Base-by-base conservation (phyloP, 768 basidiomycete species). In the Tricholoma matsutake region DNA sequence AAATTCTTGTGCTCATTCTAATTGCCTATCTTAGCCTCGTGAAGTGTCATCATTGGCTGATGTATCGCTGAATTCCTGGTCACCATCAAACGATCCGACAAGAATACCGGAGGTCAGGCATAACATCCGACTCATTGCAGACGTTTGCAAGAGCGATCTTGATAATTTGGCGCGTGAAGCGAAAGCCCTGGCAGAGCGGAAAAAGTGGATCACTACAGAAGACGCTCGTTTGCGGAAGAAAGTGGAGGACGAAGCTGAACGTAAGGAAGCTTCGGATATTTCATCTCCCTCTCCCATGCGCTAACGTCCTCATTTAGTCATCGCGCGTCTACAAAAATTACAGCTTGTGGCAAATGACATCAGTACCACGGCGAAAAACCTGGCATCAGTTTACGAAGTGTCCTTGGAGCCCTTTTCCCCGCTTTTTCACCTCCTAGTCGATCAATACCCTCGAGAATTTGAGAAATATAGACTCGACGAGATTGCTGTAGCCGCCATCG, bases 51-150 rank as follows among this genome's bases (percentile, higher is more conserved):
- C 94, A 1, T 71, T 98, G 53, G 86, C 94, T 11, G 88, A 94
- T 43, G 76, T 95, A 32, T 85, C 87, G 18, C 72, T 82, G 65
- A 89, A 82, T 61, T 85, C 85, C 2, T 97, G 95, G 94, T 88
- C 91, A 9, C 93, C 94, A 0, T 87, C 94, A 0, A 85, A 86
- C 13, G 96, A 99, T 66, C 82, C 88, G 6, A 92, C 87, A 53
- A 88, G 92, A 58, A 87, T 98, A 63, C 97, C 97, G 0, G 97
- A 99, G 78, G 86, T 99, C n/a, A 86, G 96, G 25, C 96, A 99
- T 72, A 99, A 98, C 72, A 76, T 99, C 28, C 86, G 91, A 4
- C 83, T 98, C 45, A 93, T 99, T 34, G 81, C 85, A 1, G 92
- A 94, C 52, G 81, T 86, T 1, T 89, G 94, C 67, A 92, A 91